These are phyloP conservation scores for Aethionema arabicum DNA, from an alignment of 345 rosid species.

Conservation along the genomic window DNA sequence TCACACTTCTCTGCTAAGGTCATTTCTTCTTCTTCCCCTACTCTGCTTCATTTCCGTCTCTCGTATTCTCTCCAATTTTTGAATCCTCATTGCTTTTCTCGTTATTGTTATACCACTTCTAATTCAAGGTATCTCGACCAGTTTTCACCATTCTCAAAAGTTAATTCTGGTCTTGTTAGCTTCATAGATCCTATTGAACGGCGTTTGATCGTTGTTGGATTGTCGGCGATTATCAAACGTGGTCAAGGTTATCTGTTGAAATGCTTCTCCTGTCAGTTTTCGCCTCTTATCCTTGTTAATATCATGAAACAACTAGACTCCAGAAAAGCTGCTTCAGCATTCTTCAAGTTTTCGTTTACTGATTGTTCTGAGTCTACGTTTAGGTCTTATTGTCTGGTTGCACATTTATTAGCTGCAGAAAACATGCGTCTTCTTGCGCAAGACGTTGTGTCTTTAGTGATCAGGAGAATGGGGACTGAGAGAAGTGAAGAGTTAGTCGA, in stretches of 20 bases:
- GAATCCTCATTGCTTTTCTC: neutral
- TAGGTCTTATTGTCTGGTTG: slow-evolving; percentile 48
- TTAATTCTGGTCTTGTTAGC: slow-evolving; percentile 25
- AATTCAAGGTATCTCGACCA: slow-evolving; percentile 37
- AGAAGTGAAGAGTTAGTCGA: slow-evolving; percentile 52
- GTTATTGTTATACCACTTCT: slow-evolving; percentile 16
- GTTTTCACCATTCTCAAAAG: slow-evolving; percentile 42
- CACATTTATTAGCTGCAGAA: slow-evolving; percentile 50
- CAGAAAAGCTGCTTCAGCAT: slow-evolving; percentile 56
- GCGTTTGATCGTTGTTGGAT: slow-evolving; percentile 48
- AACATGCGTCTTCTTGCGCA: slow-evolving; percentile 54
- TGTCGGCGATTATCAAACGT: slow-evolving; percentile 49
- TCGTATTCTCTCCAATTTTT: slow-evolving; percentile 1
- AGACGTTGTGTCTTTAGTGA: slow-evolving; percentile 58
- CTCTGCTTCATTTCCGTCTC: slow-evolving; percentile 10
- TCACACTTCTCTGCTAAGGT: neutral
- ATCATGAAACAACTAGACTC: slow-evolving; percentile 46
- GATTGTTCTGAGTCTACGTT: slow-evolving; percentile 44
- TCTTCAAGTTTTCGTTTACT: slow-evolving; percentile 55
- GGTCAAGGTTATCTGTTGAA: slow-evolving; percentile 35
- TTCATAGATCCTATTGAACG: slow-evolving; percentile 53
- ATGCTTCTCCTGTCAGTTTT: slow-evolving; percentile 39
- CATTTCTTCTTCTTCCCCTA: neutral
- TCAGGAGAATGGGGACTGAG: slow-evolving; percentile 48
- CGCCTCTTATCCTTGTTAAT: slow-evolving; percentile 47